phyloP scores from a whole-genome alignment of 192 early-diverging fungal genomes.

The Coemansia sp. region DNA sequence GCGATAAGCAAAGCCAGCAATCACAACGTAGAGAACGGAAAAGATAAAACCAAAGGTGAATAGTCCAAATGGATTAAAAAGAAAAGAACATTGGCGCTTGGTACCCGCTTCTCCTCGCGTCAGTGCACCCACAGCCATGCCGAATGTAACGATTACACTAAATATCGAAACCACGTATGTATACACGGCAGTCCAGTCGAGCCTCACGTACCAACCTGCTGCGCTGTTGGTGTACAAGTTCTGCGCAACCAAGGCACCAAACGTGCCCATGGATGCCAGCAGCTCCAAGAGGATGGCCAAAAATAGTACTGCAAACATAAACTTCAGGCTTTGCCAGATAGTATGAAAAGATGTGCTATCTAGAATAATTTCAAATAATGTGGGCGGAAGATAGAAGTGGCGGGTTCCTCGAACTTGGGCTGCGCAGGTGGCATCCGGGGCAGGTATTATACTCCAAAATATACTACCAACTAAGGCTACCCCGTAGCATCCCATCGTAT shows the following conservation, averaged over 20 bases:
- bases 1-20: conserved; percentile 47
- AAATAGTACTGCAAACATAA: conserved; percentile 41
- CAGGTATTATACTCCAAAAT: neutral
- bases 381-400: neutral
- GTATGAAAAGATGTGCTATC: neutral
- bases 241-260: conserved; percentile 45
- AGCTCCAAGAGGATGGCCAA: conserved; percentile 38
- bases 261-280: conserved; percentile 48
- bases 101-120: conserved; percentile 18
- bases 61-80: conserved; percentile 32
- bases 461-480: too few species aligned
- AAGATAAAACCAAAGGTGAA: conserved; percentile 39
- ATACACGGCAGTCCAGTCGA: conserved; percentile 52
- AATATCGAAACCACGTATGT: conserved; percentile 39
- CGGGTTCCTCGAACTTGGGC: neutral
- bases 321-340: too few species aligned
- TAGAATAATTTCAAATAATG: neutral
- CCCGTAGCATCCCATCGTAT: too few species aligned
- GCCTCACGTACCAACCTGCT: conserved; percentile 40
- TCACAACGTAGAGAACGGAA: conserved; percentile 44
- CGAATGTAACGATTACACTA: conserved; percentile 29
- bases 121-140: conserved; percentile 34
- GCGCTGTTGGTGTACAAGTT: conserved; percentile 54
- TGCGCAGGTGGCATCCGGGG: neutral
- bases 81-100: conserved; percentile 15